Evolutionary conservation across 805 yeast genomes (phyloP), one percentile per base, ranked within the genome.

Genomic region (Monosporozyma aquatica): DNA sequence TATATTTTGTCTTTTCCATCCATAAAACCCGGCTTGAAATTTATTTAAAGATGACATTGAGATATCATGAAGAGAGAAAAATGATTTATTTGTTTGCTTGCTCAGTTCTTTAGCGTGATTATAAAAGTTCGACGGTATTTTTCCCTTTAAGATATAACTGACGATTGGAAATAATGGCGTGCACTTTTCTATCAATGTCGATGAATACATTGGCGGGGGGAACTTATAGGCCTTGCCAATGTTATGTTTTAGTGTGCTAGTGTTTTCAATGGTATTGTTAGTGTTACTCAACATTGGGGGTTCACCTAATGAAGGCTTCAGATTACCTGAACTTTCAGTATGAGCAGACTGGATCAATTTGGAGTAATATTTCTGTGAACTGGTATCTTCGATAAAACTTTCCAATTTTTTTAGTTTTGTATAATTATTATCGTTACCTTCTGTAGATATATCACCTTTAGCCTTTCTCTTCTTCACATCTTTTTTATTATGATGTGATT

Each of bases 11-110:
- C 89, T 64, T 47, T 67, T 68, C 26, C 73, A 56, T 0, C 89
- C 90, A 47, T 71, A 71, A 52, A 70, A 82, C 0, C 90, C 89
- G 22, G 76, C 77, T 3, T 64, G 53, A 51, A 72, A 78, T 26
- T 57, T 52, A 13, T 58, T 48, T 60, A 78, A 69, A 15, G 74
- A 68, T 8, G 77, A 51, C 13, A 62, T 64, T 48, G 71, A 63
- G 21, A 76, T 62, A 41, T 75, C 81, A 20, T 60, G 55, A 22
- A 61, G 64, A 0, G 81, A 67, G 47, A 81, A 61, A 1, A 70
- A 59, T 4, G 69, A 62, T 24, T 69, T 62, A 2, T 54, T 48
- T 2, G 82, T 74, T 1, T 54, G 43, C 13, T 59, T 49, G 11
- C 58, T 59, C 33, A 69, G 66, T 11, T 56, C 49, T 18, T 68